Evolutionary conservation across 2,329 filamentous ascomycete species (phyloP), one percentile per base, ranked within the genome.

Genomic region (Ophiostoma himal-ulmi): DNA sequence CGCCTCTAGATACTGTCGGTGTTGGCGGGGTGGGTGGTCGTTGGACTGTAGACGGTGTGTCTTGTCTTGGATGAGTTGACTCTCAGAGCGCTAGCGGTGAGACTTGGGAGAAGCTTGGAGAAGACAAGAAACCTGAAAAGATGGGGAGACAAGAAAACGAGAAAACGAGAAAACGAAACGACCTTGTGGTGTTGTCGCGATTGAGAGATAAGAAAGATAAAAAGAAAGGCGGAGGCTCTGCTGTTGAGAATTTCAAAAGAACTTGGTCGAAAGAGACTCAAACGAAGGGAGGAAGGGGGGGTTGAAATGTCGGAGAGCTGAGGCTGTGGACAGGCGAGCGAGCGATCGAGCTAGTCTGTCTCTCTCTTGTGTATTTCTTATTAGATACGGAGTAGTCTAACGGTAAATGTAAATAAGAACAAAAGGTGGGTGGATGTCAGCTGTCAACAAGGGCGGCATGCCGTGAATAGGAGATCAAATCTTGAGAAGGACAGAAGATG

Each of bases 251-350:
- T 57, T 3, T 14, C 44, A 48, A 48, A 48, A 48, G 44, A 20
- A 20, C 44, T 48, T 48, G 44, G 44, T 34, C 17, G 34, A 20
- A 30, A 64, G 60, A 34, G 60, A 4, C 37, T 39, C 17, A 48
- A 17, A 48, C 60, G n/a, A 64, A 64, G 52, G 52, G 8, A 57
- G 52, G 52, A 22, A 57, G 52, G 57, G 52, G 57, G 57, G 57
- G 5, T 62, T 62, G 57, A 62, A 62, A 62, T 62, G 57, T 62
- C 57, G 57, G 57, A 62, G 57, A 62, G 57, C 57, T 62, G 57
- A 62, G 57, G 57, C 57, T 62, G 57, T 34, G 57, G 57, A 62
- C 57, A 30, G 62, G 62, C 36, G 62, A 65, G 34, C 62, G 62
- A 39, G 17, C 62, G 62, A 65, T 65, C 30, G 62, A 65, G 34